Percentiles rank a stretch among this genome's conserved stretches.
Evolutionary conservation across 1,284 basidiomycete genomes (phyloP).

Genomic region (Ceratobasidium sp.): DNA sequence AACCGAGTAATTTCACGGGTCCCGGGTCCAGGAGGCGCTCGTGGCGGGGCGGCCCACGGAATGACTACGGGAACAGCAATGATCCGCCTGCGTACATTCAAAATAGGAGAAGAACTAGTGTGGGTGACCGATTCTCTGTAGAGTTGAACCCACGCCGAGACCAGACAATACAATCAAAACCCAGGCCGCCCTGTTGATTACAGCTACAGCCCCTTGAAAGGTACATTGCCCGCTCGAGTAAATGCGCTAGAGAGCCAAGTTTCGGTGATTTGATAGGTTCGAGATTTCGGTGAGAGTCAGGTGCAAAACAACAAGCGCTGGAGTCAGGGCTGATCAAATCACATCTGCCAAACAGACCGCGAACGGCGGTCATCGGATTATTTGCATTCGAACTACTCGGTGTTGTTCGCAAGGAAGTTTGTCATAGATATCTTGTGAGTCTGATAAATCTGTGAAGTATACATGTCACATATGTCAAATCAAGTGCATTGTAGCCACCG

Average conservation of each 20-base stretch:
- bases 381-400: background rate
- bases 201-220: constrained; percentile 29
- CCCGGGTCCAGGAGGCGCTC: constrained; percentile 5
- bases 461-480: constrained; percentile 39
- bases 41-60: constrained; percentile 1
- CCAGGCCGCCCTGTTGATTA: constrained; percentile 14
- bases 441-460: constrained; percentile 15
- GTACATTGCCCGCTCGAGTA: constrained; percentile 34
- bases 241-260: constrained; percentile 7
- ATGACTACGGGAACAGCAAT: background rate
- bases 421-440: background rate
- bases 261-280: background rate
- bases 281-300: constrained; percentile 4
- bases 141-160: constrained; percentile 23
- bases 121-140: constrained; percentile 26
- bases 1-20: constrained; percentile 28
- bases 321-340: constrained; percentile 11
- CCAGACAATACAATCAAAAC: background rate
- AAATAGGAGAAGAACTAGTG: constrained; percentile 46
- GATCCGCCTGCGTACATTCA: constrained; percentile 1
- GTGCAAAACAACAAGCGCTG: constrained; percentile 30
- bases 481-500: background rate
- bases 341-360: background rate
- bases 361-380: constrained; percentile 11
- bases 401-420: background rate